These are phyloP conservation scores for Suillus weaverae DNA, from an alignment of 768 basidiomycete genomes.

Conservation along the genomic window DNA sequence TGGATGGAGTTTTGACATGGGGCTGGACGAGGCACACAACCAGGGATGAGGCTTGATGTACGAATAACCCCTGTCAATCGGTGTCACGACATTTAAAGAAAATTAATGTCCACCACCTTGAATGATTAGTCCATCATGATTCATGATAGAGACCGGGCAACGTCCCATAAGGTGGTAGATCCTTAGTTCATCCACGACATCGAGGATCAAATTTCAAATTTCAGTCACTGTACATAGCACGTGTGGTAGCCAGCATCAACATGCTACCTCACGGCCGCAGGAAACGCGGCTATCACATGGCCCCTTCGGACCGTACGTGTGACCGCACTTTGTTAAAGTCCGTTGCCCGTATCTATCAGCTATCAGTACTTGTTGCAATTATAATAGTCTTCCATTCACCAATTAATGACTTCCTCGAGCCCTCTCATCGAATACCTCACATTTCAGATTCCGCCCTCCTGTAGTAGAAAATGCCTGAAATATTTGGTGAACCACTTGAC, in stretches of 20 bases:
- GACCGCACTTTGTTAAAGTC: background rate
- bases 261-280: background rate
- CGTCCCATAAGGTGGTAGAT: background rate
- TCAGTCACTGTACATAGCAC: background rate
- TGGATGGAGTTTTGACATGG: background rate
- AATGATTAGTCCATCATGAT: no score
- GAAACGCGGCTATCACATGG: background rate
- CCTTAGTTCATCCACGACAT: background rate
- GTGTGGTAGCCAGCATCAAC: background rate
- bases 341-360: background rate
- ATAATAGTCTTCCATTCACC: background rate
- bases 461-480: slow-evolving; percentile 23
- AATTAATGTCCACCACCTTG: background rate
- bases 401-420: background rate
- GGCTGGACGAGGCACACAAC: background rate
- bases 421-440: background rate
- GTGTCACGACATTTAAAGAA: background rate
- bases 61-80: background rate
- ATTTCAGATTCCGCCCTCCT: background rate
- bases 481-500: slow-evolving; percentile 29
- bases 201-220: background rate
- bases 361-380: background rate
- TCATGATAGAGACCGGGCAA: background rate
- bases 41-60: background rate
- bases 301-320: background rate